Conservation (phyloP, 306 rosid species). For the Lupinus albus region DNA sequence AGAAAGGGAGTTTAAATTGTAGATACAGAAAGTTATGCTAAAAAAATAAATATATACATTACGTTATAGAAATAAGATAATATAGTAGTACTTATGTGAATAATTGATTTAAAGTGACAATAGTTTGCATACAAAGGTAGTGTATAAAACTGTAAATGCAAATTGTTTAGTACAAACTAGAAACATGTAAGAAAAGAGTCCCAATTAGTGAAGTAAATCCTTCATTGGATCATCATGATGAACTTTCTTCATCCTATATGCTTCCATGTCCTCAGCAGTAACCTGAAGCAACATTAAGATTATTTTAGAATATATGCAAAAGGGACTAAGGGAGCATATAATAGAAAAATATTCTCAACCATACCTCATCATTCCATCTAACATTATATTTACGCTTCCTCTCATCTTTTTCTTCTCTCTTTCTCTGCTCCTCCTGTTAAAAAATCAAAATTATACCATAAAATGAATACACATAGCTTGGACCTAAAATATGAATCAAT, state of each 20-base stretch:
- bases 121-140: too few species aligned
- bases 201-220: constrained; percentile 40
- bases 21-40: too few species aligned
- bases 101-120: too few species aligned
- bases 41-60: too few species aligned
- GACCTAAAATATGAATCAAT: too few species aligned
- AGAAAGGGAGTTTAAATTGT: too few species aligned
- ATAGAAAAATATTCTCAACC: neutral
- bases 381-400: constrained; percentile 62
- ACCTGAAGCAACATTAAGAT: constrained; percentile 36
- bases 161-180: too few species aligned
- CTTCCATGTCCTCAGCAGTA: constrained; percentile 62
- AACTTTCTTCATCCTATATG: constrained; percentile 60
- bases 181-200: too few species aligned
- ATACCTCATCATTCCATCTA: constrained; percentile 61
- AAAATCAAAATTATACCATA: neutral
- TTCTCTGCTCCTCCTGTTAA: constrained; percentile 57
- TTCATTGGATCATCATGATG: constrained; percentile 64
- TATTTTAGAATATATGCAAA: constrained; percentile 17
- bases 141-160: too few species aligned
- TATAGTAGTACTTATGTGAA: too few species aligned
- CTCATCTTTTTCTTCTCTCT: constrained; percentile 62
- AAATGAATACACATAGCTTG: too few species aligned
- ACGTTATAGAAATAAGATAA: too few species aligned
- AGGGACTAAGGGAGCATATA: neutral